A percentile compares a stretch with the other conserved stretches of the same genome.
Conservation (phyloP, 2,329 filamentous ascomycete genomes). For the Pleoardoris graminearum region DNA sequence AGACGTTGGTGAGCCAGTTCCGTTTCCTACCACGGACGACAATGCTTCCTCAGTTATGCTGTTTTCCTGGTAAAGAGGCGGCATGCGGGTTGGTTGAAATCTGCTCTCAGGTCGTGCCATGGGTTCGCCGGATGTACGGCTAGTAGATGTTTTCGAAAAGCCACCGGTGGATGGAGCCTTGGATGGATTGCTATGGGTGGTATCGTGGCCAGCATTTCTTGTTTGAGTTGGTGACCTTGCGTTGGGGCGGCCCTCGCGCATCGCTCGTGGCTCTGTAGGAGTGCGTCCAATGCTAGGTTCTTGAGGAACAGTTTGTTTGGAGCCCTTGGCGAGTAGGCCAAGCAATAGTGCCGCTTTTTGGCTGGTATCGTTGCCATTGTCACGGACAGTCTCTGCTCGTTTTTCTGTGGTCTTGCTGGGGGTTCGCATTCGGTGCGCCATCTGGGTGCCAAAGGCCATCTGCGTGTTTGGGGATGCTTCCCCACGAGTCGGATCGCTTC, state of each 20-base stretch:
- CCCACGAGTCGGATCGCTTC: background rate
- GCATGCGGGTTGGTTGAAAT: background rate
- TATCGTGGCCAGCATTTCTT: background rate
- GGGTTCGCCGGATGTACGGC: background rate
- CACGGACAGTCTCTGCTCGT: background rate
- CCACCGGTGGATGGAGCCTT: background rate
- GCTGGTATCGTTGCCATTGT: background rate
- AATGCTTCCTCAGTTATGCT: background rate
- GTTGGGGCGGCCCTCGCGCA: background rate
- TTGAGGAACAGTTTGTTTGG: too few relatives aligned
- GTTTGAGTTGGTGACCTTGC: background rate
- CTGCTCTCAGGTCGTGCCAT: background rate
- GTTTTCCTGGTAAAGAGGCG: background rate
- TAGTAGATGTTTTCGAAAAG: background rate
- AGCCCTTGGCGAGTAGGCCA: too few relatives aligned
- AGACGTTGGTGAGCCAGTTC: too few relatives aligned
- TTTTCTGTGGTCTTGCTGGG: background rate
- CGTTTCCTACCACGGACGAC: background rate
- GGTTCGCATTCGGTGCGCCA: slow-evolving; percentile 10
- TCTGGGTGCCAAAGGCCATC: slow-evolving; percentile 27
- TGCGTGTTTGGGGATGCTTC: slow-evolving; percentile 20
- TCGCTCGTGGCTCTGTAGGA: background rate
- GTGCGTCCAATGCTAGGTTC: background rate
- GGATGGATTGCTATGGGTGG: background rate
- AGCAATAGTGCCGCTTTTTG: too few relatives aligned